Evolutionary conservation across 2,329 filamentous ascomycete genomes (phyloP).

Genomic region (Teratosphaeria nubilosa): DNA sequence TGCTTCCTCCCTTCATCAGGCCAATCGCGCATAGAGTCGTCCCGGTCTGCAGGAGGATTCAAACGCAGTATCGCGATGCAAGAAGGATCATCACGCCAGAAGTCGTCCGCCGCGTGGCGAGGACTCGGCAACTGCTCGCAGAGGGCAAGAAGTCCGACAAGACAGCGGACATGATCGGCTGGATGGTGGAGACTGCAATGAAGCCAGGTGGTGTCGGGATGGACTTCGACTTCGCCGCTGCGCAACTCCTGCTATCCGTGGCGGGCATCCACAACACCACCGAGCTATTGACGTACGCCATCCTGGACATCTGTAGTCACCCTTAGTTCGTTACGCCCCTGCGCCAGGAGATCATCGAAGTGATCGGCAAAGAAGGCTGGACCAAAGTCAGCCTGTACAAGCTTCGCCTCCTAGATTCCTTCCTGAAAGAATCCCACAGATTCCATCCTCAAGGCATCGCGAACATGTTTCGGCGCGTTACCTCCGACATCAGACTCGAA

Average conservation of each 20-base stretch:
- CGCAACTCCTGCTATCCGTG: slow-evolving; percentile 11
- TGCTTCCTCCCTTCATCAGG: slow-evolving; percentile 26
- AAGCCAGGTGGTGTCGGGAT: slow-evolving; percentile 3
- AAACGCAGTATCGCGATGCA: slow-evolving; percentile 19
- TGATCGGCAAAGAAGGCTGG: slow-evolving; percentile 17
- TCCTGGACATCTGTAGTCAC: background rate
- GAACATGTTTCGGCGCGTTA: background rate
- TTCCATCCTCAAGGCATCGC: slow-evolving; percentile 3
- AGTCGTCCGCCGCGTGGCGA: slow-evolving; percentile 21
- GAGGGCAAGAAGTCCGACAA: slow-evolving; percentile 10
- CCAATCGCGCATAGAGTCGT: slow-evolving; percentile 27
- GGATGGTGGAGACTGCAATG: slow-evolving; percentile 17
- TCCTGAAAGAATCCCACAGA: slow-evolving; percentile 23
- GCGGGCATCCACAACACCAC: slow-evolving; percentile 19
- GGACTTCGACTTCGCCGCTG: slow-evolving; percentile 9
- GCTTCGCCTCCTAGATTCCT: slow-evolving; percentile 22
- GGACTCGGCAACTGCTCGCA: slow-evolving; percentile 6
- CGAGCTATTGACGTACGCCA: slow-evolving; percentile 11
- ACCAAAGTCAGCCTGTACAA: slow-evolving; percentile 18
- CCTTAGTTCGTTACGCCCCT: slow-evolving; percentile 18
- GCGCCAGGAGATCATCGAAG: slow-evolving; percentile 16
- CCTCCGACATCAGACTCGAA: background rate
- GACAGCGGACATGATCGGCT: slow-evolving; percentile 17
- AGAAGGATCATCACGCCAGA: slow-evolving; percentile 27
- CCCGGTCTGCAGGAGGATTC: slow-evolving; percentile 23